A percentile compares a stretch with the other conserved stretches of the same genome.
Conservation (phyloP, 495 filamentous ascomycete species). For the Articulospora tetracladia region DNA sequence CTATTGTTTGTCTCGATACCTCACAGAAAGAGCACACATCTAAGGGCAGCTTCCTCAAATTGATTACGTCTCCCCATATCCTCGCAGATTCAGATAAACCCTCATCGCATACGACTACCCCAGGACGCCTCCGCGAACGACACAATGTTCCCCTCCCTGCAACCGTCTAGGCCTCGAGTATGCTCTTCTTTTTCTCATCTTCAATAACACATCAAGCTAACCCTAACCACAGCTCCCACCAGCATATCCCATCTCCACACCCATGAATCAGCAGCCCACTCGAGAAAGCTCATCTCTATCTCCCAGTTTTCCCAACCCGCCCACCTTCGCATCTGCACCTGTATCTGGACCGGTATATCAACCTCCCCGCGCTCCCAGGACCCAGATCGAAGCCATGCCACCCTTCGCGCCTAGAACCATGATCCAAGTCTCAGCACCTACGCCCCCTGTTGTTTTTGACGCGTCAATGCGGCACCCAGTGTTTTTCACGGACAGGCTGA, state of each 20-base stretch:
- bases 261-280: constrained; percentile 17
- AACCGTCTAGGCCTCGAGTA: constrained; percentile 15
- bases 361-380: constrained; percentile 14
- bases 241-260: background rate
- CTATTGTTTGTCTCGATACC: background rate
- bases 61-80: too few relatives aligned
- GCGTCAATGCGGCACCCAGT: constrained; percentile 50
- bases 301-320: background rate
- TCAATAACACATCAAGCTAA: background rate
- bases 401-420: background rate
- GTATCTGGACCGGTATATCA: background rate
- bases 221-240: background rate
- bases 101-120: background rate
- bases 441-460: constrained; percentile 29
- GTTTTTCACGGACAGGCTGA: constrained; percentile 54
- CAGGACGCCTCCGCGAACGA: background rate
- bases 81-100: background rate
- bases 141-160: constrained; percentile 19
- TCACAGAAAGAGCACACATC: background rate
- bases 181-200: background rate
- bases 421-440: background rate
- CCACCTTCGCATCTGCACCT: background rate
- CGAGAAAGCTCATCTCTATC: background rate
- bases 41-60: too few relatives aligned
- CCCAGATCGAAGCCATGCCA: constrained; percentile 25